These are phyloP conservation scores for Rhizopogon vulgaris DNA, from an alignment of 768 basidiomycete genomes.

Conservation along the genomic window DNA sequence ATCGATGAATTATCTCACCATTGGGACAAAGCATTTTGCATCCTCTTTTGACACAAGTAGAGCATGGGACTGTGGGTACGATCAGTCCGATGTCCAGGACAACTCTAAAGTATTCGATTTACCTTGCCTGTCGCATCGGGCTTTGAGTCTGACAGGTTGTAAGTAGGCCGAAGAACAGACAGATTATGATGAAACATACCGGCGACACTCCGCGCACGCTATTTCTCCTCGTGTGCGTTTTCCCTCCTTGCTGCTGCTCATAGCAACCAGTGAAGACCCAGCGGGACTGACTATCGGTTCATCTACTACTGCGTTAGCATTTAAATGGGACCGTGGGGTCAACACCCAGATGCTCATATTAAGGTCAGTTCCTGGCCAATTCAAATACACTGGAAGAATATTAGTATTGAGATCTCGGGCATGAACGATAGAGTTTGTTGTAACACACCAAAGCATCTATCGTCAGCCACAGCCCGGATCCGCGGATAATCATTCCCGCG, in stretches of 20 bases:
- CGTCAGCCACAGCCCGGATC: too few relatives aligned
- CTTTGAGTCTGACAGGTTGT: conserved; percentile 16
- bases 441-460: too few relatives aligned
- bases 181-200: conserved; percentile 10
- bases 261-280: neutral
- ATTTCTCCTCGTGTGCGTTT: conserved; percentile 22
- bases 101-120: neutral
- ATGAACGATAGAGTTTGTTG: too few relatives aligned
- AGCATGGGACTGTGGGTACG: conserved; percentile 18
- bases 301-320: neutral
- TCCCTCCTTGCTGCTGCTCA: conserved; percentile 15
- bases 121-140: conserved; percentile 22
- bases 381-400: neutral
- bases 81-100: conserved; percentile 14
- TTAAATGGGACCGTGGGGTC: conserved; percentile 7
- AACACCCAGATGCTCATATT: neutral
- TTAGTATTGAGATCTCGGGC: too few relatives aligned
- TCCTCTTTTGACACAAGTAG: conserved; percentile 47
- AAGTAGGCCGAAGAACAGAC: neutral
- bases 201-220: conserved; percentile 26
- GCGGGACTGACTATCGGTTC: neutral
- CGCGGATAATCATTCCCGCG: too few relatives aligned
- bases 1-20: conserved; percentile 25
- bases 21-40: conserved; percentile 45
- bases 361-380: neutral